A percentile compares a stretch with the other conserved stretches of the same genome.
phyloP scores from a whole-genome alignment of 2,329 filamentous ascomycete species.

The Cylindrodendrum hubeiense region DNA sequence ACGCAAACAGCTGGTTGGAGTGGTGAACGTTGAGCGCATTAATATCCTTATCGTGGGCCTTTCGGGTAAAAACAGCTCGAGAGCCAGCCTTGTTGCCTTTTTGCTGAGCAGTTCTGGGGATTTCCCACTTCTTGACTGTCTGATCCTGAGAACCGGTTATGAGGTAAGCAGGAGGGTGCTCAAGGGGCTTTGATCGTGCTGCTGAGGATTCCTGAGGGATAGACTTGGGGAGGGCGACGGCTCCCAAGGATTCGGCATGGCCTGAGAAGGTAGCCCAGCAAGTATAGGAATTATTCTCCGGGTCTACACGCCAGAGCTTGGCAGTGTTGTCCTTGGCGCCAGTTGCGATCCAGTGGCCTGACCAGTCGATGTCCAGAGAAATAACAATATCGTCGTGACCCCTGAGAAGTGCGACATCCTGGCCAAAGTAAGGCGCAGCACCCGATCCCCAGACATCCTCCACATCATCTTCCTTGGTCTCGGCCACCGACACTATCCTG shows the following conservation, averaged over 20 bases:
- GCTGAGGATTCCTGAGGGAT: constrained; percentile 76
- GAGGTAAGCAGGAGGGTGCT: constrained; percentile 84
- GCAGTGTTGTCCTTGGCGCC: constrained; percentile 98
- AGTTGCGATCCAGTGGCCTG: constrained; percentile 95
- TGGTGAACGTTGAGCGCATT: constrained; percentile 90
- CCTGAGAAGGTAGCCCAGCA: constrained; percentile 88
- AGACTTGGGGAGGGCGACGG: constrained; percentile 83
- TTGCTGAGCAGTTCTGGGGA: constrained; percentile 67
- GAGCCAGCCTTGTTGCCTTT: constrained; percentile 64
- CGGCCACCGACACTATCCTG: constrained; percentile 81
- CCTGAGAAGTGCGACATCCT: constrained; percentile 86
- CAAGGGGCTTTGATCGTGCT: constrained; percentile 79
- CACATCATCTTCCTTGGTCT: constrained; percentile 44
- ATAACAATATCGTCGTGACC: constrained; percentile 98
- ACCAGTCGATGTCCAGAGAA: constrained; percentile 94
- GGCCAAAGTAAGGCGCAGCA: constrained; percentile 79
- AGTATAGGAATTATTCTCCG: constrained; percentile 78
- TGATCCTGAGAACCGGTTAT: constrained; percentile 95
- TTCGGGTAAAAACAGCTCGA: constrained; percentile 85
- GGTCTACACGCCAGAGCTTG: constrained; percentile 88
- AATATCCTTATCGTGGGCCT: constrained; percentile 99
- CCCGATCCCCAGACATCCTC: constrained; percentile 38
- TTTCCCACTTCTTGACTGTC: constrained; percentile 95
- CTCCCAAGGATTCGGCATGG: constrained; percentile 93
- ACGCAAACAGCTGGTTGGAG: constrained; percentile 85